These are phyloP conservation scores for Aspergillus carbonarius DNA, from an alignment of 2,329 filamentous ascomycete species.

Conservation along the genomic window DNA sequence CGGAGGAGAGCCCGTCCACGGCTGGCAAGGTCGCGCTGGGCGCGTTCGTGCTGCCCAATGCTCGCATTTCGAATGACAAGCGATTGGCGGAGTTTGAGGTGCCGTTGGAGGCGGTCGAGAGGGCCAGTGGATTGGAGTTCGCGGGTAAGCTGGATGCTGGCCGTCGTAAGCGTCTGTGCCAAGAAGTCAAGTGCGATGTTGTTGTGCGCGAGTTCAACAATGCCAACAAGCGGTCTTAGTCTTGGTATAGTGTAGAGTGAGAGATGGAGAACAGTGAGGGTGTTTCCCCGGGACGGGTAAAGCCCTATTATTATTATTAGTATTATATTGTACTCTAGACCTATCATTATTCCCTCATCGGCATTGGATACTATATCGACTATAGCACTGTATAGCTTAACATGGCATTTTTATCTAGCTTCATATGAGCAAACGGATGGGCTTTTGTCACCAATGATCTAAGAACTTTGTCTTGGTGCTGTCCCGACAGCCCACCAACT, in stretches of 20 bases:
- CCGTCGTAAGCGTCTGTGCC: constrained; percentile 76
- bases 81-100: constrained; percentile 91
- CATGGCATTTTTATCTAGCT: not conserved
- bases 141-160: constrained; percentile 71
- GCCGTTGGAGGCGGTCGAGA: constrained; percentile 86
- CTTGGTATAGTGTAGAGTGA: not conserved
- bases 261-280: not conserved
- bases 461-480: not conserved
- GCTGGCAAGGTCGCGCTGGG: constrained; percentile 79
- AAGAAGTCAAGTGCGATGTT: constrained; percentile 80
- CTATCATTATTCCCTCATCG: not conserved
- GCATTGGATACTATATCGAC: not conserved
- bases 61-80: constrained; percentile 81
- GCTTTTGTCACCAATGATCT: not conserved
- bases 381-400: not conserved
- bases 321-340: not conserved
- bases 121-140: constrained; percentile 90
- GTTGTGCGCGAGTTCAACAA: constrained; percentile 76
- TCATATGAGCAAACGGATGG: not conserved
- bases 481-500: not conserved
- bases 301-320: not conserved
- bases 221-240: constrained; percentile 48
- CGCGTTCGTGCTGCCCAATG: constrained; percentile 94
- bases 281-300: not conserved
- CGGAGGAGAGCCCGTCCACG: constrained; percentile 68